Base-by-base conservation (phyloP, 2,329 filamentous ascomycete genomes). In the Emergomyces orientalis region DNA sequence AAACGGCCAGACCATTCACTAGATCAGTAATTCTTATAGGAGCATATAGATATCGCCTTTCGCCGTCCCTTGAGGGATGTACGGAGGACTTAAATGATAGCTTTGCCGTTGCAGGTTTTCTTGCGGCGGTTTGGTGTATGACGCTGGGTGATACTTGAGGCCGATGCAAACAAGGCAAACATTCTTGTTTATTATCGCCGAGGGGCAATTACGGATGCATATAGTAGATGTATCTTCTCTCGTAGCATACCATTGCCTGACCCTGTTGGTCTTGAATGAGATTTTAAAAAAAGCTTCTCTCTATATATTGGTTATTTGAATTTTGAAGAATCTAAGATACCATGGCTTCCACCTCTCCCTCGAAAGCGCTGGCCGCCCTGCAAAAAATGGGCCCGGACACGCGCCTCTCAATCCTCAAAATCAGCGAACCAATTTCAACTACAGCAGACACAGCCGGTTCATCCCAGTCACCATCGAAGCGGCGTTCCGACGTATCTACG, bases 401-500 rank as follows among this genome's bases (percentile, higher is more conserved):
- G 11, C 69, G 70, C 39, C 81, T 94, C 65, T 87, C 87, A 61
- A 90, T 95, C 69, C 80, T 93, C 68, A 86, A 84, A 68, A 85
- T 94, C 69, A 89, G 87, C 72, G 88, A 91, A 71, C 87, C 88
- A 41, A 86, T 93, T 59, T 83, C 84, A 49, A 81, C 82, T 3
- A 64, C 61, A 19, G 62, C 69, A 30, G 70, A 74, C 27, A 63
- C 66, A n/a, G 68, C 69, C 43, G 67, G 67, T 30, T 58, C 66
- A 14, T 63, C 63, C 19, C 63, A 68, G 7, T 74, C 74, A 3
- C 74, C 74, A 5, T 74, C 72, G 17, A 82, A 83, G 64, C 82
- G 88, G 66, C 86, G 81, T 39, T 95, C 90, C 3, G 89, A 94
- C 75, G 85, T 86, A 56, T 91, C 89, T 41, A 82, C 81, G 67